Evolutionary conservation across 257 asterid species (phyloP).

Genomic region (Solanum peruvianum): DNA sequence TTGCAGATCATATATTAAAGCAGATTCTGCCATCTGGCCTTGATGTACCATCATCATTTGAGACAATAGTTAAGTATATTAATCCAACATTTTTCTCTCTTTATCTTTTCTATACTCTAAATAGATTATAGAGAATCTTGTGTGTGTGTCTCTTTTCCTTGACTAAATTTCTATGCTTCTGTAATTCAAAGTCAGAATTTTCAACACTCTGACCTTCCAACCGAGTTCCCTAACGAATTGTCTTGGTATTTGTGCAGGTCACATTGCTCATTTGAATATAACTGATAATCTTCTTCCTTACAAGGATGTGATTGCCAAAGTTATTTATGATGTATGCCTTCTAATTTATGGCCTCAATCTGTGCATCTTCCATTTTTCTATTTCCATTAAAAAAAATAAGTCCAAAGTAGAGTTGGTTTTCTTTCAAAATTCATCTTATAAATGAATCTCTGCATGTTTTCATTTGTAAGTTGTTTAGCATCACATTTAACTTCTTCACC

Average conservation of each 20-base stretch:
- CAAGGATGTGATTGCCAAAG: constrained; percentile 81
- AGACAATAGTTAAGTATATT: constrained; percentile 88
- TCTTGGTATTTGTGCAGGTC: constrained; percentile 54
- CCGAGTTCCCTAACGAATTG: constrained; percentile 1
- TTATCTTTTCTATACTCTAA: neutral
- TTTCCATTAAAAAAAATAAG: neutral
- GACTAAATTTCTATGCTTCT: neutral
- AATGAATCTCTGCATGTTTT: neutral
- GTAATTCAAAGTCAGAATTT: neutral
- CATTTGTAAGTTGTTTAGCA: neutral
- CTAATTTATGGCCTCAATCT: neutral
- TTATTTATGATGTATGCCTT: constrained; percentile 74
- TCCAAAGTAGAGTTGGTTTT: neutral
- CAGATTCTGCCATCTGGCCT: constrained; percentile 79
- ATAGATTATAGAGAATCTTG: neutral
- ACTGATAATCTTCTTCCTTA: constrained; percentile 71
- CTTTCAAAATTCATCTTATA: neutral
- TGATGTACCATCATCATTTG: constrained; percentile 92
- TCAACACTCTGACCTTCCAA: neutral
- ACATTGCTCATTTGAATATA: constrained; percentile 85
- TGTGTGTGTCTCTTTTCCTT: neutral
- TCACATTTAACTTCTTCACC: neutral
- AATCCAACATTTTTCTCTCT: neutral
- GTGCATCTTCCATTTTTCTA: neutral
- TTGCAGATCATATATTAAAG: constrained; percentile 77